Evolutionary conservation across 2,329 filamentous ascomycete genomes (phyloP).

Genomic region (Fusarium sp.): DNA sequence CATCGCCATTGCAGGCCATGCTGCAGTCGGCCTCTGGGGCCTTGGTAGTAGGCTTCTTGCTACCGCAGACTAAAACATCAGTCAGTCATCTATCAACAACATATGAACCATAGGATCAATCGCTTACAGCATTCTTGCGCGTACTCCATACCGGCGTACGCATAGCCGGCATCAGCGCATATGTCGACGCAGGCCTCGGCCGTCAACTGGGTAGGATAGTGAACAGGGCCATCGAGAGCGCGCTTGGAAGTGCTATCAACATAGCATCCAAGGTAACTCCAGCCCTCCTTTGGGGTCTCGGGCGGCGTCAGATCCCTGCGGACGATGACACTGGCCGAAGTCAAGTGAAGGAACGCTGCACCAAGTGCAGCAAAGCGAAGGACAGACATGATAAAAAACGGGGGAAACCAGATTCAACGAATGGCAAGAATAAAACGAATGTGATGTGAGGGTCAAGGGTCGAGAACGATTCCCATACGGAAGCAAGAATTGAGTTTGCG

Average conservation of each 20-base stretch:
- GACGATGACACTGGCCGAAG: constrained; percentile 41
- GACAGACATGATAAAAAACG: constrained; percentile 23
- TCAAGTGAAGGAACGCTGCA: constrained; percentile 42
- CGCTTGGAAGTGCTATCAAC: constrained; percentile 44
- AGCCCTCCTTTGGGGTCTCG: constrained; percentile 34
- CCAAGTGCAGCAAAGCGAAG: constrained; percentile 37
- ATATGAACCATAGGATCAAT: background rate
- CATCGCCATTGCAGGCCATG: constrained; percentile 66
- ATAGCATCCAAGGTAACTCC: constrained; percentile 48
- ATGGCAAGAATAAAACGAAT: constrained; percentile 21
- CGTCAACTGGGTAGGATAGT: constrained; percentile 51
- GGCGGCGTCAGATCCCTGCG: constrained; percentile 45
- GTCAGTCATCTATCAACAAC: constrained; percentile 17
- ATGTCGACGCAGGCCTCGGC: constrained; percentile 63
- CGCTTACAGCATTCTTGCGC: constrained; percentile 63
- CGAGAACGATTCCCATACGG: constrained; percentile 29
- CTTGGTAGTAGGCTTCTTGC: constrained; percentile 35
- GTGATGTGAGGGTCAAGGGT: constrained; percentile 12
- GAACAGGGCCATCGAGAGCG: constrained; percentile 40
- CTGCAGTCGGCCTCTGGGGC: constrained; percentile 63
- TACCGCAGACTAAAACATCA: constrained; percentile 56
- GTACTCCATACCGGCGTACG: constrained; percentile 66
- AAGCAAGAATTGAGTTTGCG: constrained; percentile 12
- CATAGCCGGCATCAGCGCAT: constrained; percentile 60
- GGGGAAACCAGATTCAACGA: constrained; percentile 18